These are phyloP conservation scores for Sechiopsis laciniata DNA, from an alignment of 306 rosid genomes.

Conservation along the genomic window DNA sequence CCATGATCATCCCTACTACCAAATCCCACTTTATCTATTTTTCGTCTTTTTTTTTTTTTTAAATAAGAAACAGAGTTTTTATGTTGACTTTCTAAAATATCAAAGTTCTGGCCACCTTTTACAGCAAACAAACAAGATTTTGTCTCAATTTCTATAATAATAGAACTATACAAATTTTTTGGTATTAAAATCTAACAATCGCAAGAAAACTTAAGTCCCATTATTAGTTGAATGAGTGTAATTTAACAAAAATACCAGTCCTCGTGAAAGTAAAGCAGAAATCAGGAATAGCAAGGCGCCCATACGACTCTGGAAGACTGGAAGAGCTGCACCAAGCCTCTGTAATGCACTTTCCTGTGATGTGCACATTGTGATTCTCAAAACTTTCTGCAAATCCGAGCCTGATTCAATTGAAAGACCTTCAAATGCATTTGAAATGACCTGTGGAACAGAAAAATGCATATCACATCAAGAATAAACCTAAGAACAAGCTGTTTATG, in stretches of 20 bases:
- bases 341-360: slow-evolving; percentile 55
- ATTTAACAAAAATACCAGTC: slow-evolving; percentile 56
- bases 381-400: slow-evolving; percentile 59
- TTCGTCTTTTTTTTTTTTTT: too few relatives aligned
- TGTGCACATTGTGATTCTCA: slow-evolving; percentile 63
- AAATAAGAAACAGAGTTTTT: neutral
- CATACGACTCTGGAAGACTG: slow-evolving; percentile 80
- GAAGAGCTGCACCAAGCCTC: slow-evolving; percentile 66
- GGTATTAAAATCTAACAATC: neutral
- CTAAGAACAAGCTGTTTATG: neutral
- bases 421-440: slow-evolving; percentile 55
- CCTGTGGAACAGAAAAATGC: slow-evolving; percentile 36
- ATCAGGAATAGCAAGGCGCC: slow-evolving; percentile 93
- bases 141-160: neutral
- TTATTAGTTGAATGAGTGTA: neutral
- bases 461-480: slow-evolving; percentile 5
- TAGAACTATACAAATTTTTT: neutral
- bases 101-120: neutral
- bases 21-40: neutral
- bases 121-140: neutral
- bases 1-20: neutral
- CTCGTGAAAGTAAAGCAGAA: slow-evolving; percentile 92
- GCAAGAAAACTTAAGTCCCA: neutral
- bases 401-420: slow-evolving; percentile 78
- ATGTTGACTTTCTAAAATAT: slow-evolving; percentile 11